A percentile compares a stretch with the other conserved stretches of the same genome.
These are phyloP conservation scores for Solanum hybrid DNA, from an alignment of 305 asterid species.

Conservation along the genomic window DNA sequence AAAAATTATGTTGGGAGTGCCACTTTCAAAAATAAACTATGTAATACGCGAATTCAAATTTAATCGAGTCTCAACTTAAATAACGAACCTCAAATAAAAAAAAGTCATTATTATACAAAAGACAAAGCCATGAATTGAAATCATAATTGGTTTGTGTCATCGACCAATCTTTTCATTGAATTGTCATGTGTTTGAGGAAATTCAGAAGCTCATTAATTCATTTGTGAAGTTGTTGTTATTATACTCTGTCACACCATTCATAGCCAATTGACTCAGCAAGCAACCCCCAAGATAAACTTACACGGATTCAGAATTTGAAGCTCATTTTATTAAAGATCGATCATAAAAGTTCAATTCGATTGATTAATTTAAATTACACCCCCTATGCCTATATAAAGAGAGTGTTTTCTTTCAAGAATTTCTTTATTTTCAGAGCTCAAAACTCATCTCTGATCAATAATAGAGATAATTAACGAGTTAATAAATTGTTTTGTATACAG, in stretches of 20 bases:
- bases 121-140: background rate
- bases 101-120: background rate
- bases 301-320: background rate
- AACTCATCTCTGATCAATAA: background rate
- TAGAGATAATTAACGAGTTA: background rate
- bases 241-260: background rate
- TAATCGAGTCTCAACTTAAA: rapidly evolving
- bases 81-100: background rate
- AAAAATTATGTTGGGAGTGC: background rate
- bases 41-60: background rate
- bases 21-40: background rate
- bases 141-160: background rate
- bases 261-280: background rate
- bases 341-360: background rate
- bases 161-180: background rate
- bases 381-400: background rate
- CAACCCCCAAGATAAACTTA: background rate
- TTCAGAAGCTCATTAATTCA: background rate
- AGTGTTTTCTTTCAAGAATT: background rate
- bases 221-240: background rate
- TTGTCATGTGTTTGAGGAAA: background rate
- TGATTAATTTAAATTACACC: background rate
- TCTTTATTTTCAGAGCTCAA: background rate
- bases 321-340: background rate
- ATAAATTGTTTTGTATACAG: background rate